These are phyloP conservation scores for Heliamphora exappendiculata DNA, from an alignment of 148 eudicot genomes.

Conservation along the genomic window DNA sequence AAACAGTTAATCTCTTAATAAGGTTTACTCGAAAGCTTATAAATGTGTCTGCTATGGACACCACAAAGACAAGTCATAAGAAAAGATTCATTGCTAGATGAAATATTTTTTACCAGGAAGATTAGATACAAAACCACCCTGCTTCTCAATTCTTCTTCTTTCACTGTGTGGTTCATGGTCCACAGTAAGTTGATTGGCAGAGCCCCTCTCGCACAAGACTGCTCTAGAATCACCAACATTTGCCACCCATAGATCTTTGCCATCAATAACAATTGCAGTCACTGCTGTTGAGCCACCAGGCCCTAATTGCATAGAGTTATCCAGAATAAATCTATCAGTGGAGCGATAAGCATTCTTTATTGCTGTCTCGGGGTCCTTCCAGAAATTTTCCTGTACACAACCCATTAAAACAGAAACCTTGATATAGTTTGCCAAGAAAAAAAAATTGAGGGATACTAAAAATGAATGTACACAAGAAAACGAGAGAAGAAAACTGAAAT, in stretches of 20 bases:
- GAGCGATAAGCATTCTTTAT: slow-evolving; percentile 27
- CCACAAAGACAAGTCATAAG: too few species aligned
- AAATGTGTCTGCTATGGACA: background rate
- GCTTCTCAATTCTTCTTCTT: slow-evolving; percentile 30
- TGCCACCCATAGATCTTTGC: slow-evolving; percentile 35
- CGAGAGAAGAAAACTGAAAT: background rate
- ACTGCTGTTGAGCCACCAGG: slow-evolving; percentile 49
- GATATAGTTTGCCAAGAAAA: background rate
- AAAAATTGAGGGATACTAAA: background rate
- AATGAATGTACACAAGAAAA: background rate
- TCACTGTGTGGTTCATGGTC: slow-evolving; percentile 39
- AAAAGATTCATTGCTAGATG: background rate
- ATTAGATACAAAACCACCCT: slow-evolving; percentile 36
- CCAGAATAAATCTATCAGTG: slow-evolving; percentile 28
- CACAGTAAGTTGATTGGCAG: slow-evolving; percentile 31
- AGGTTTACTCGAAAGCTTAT: background rate
- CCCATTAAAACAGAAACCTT: background rate
- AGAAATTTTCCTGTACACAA: slow-evolving; percentile 26
- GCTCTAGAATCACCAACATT: slow-evolving; percentile 41
- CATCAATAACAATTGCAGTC: slow-evolving; percentile 37
- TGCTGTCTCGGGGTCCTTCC: slow-evolving; percentile 28
- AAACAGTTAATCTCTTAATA: background rate
- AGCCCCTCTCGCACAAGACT: slow-evolving; percentile 27
- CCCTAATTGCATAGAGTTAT: slow-evolving; percentile 27
- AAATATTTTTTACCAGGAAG: slow-evolving; percentile 30